Evolutionary conservation across 352 stramenopile species (phyloP), one percentile per base, ranked within the genome.

Genomic region (Globisporangium uncinulatum): DNA sequence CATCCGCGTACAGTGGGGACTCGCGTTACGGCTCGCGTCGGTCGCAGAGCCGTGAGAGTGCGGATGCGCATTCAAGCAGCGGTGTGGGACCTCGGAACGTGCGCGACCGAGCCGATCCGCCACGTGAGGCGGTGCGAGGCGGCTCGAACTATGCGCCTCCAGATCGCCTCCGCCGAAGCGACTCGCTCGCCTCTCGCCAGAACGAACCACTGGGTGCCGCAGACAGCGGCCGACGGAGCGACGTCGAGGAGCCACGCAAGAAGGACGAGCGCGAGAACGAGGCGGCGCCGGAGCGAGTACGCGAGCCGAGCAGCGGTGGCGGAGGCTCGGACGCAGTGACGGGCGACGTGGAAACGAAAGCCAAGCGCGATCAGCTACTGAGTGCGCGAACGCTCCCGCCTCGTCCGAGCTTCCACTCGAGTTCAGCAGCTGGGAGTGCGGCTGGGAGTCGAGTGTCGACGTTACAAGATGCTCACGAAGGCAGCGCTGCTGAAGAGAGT

Each of bases 21-120:
- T 21, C 11, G 34, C 56, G 39, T 55, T 77, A 59, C 56, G 47
- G n/a, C 56, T 43, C 41, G 20, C 56, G 59, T 15, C 61, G 74
- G 11, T 85, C 74, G 0, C 66, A 64, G 14, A 85, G 72, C 53
- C 56, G 72, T 69, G 74, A 85, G 39, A 63, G 74, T 66, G 67
- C 52, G 10, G 71, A 80, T 17, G 36, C 48, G n/a, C 31, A 19
- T 36, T 13, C 34, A 39, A 39, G 37, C 21, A 14, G 61, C 51
- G 41, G 59, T 32, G 19, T n/a, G 46, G 34, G 34, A 13, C 17
- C 47, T 45, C 11, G 61, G 57, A 39, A 24, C 17, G 57, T 68
- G 14, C 68, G 71, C 47, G 70, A 85, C 3, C 42, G 57, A 6
- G 2, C 5, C 34, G 34, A 39, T 13, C 34, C 34, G 34, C 34